These are phyloP conservation scores for Ichthyophthirius multifiliis DNA, from an alignment of 169 alveolate genomes.

Conservation along the genomic window DNA sequence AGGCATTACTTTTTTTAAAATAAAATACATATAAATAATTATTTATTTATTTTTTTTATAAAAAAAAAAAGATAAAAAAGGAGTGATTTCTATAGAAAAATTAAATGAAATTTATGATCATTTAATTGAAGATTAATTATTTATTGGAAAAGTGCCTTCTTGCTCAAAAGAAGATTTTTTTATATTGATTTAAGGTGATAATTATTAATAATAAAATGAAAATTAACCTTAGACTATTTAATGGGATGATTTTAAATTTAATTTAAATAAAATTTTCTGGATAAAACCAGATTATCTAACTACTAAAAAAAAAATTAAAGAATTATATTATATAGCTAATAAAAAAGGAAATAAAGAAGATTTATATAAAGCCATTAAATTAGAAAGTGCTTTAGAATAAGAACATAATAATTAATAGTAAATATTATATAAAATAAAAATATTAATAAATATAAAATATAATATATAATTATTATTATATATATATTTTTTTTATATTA, in stretches of 20 bases:
- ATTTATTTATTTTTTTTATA: conserved; percentile 17
- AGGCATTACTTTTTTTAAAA: conserved; percentile 19
- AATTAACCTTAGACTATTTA: conserved; percentile 11
- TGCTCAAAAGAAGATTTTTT: conserved; percentile 16
- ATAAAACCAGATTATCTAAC: conserved; percentile 33
- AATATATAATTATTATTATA: background rate
- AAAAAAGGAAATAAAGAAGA: conserved; percentile 64
- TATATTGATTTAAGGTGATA: conserved; percentile 45
- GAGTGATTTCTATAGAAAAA: conserved; percentile 47
- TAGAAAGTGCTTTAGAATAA: conserved; percentile 31
- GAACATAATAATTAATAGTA: background rate
- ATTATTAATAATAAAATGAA: conserved; percentile 8
- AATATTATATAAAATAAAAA: conserved; percentile 2
- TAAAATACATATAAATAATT: conserved; percentile 9
- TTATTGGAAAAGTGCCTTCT: conserved; percentile 74
- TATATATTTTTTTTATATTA: background rate
- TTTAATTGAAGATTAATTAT: conserved; percentile 48
- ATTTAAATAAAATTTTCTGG: conserved; percentile 56
- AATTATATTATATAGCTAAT: conserved; percentile 47
- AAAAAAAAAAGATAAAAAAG: conserved; percentile 55
- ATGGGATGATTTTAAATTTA: conserved; percentile 62
- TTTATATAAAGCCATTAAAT: conserved; percentile 36
- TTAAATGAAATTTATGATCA: conserved; percentile 37
- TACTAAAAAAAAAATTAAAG: conserved; percentile 44
- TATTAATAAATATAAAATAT: background rate